Percentiles rank a stretch among this genome's conserved stretches.
These are phyloP conservation scores for Camelina hispida DNA, from an alignment of 345 rosid genomes.

Conservation along the genomic window DNA sequence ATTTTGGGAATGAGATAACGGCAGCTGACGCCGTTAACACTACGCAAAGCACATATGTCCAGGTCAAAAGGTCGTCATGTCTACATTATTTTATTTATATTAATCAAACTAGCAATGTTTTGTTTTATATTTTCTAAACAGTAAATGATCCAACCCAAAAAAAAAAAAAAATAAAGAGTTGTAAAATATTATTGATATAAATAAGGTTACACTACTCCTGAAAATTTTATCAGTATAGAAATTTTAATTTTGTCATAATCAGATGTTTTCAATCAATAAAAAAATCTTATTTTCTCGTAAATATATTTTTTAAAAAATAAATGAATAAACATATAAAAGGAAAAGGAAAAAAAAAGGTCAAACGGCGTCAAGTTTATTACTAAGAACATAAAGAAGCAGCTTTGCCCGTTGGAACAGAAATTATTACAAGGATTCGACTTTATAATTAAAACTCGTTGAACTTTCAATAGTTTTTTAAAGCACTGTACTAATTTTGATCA, in stretches of 20 bases:
- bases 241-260: too few species aligned
- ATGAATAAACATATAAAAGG: not conserved
- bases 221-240: too few species aligned
- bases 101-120: not conserved
- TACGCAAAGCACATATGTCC: constrained; percentile 9
- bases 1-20: constrained; percentile 43
- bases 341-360: not conserved
- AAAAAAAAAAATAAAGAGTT: too few species aligned
- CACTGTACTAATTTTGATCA: constrained; percentile 30
- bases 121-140: not conserved
- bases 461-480: constrained; percentile 31
- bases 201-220: too few species aligned
- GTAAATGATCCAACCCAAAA: not conserved
- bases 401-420: constrained; percentile 33
- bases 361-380: constrained; percentile 18
- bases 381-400: not conserved
- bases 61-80: not conserved
- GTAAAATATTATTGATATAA: too few species aligned
- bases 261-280: too few species aligned
- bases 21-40: constrained; percentile 41
- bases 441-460: constrained; percentile 40
- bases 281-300: too few species aligned
- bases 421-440: constrained; percentile 37
- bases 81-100: not conserved
- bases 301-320: too few species aligned